These are phyloP conservation scores for Vigna nakashimae DNA, from an alignment of 306 rosid species.

Conservation along the genomic window DNA sequence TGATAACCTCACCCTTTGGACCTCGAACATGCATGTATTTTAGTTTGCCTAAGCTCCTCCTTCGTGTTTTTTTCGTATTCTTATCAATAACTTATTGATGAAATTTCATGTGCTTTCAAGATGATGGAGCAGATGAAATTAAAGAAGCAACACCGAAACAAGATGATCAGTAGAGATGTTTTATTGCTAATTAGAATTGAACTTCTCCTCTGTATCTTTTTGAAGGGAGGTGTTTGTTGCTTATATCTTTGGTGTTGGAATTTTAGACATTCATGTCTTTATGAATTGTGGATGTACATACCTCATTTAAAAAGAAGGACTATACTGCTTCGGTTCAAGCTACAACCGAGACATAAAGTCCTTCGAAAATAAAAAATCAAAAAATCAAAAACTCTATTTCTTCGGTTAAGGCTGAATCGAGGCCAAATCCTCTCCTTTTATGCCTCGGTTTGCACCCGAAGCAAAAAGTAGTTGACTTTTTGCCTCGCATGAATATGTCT, in stretches of 20 bases:
- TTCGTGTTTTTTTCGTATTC: background rate
- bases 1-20: constrained; percentile 98
- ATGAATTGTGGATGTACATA: constrained; percentile 58
- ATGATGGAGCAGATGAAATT: constrained; percentile 95
- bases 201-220: constrained; percentile 84
- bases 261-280: constrained; percentile 74
- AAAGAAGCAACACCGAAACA: constrained; percentile 85
- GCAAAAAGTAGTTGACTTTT: too few relatives aligned
- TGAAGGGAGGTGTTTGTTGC: constrained; percentile 68
- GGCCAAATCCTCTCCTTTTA: too few relatives aligned
- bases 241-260: constrained; percentile 56
- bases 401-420: too few relatives aligned
- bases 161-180: constrained; percentile 63
- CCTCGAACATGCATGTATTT: constrained; percentile 96
- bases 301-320: constrained; percentile 38
- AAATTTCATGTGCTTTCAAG: constrained; percentile 53
- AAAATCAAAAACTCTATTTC: too few relatives aligned
- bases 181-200: constrained; percentile 56
- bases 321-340: too few relatives aligned
- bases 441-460: too few relatives aligned
- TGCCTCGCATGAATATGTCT: too few relatives aligned
- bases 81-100: background rate
- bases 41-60: background rate
- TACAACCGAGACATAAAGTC: too few relatives aligned
- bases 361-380: too few relatives aligned